Evolutionary conservation across 2,329 filamentous ascomycete species (phyloP).

Genomic region (Neopestalotiopsis rosae): DNA sequence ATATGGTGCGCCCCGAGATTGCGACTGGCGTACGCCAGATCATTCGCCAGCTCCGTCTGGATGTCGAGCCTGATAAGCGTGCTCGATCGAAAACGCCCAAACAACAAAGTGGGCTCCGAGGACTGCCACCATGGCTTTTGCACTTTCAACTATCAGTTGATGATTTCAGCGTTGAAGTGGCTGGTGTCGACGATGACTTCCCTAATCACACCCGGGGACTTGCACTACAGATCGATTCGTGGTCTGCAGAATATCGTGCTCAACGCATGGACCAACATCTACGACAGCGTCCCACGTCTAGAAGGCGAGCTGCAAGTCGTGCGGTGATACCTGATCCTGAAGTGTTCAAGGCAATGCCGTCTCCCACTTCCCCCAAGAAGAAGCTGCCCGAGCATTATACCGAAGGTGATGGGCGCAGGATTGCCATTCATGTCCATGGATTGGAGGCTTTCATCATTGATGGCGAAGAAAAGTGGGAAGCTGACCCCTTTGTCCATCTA

Average conservation of each 20-base stretch:
- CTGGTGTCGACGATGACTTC: constrained; percentile 83
- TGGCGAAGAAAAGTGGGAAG: constrained; percentile 80
- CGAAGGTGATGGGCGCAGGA: constrained; percentile 76
- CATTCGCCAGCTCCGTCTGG: constrained; percentile 77
- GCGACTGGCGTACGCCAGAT: constrained; percentile 92
- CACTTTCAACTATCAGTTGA: constrained; percentile 85
- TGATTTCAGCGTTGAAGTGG: constrained; percentile 89
- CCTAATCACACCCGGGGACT: constrained; percentile 83
- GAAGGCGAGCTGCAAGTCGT: constrained; percentile 77
- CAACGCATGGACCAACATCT: constrained; percentile 70
- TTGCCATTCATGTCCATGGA: constrained; percentile 81
- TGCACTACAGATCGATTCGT: constrained; percentile 84
- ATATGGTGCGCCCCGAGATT: constrained; percentile 90
- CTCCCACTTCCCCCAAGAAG: constrained; percentile 55
- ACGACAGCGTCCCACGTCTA: constrained; percentile 58
- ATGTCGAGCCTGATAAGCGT: constrained; percentile 69
- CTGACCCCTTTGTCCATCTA: constrained; percentile 83
- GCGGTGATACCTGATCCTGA: constrained; percentile 75
- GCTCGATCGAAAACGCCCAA: constrained; percentile 51
- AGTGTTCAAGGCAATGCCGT: constrained; percentile 54
- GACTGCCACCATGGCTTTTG: constrained; percentile 82
- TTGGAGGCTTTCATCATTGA: constrained; percentile 93
- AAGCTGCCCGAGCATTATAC: constrained; percentile 53
- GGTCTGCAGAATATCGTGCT: constrained; percentile 87
- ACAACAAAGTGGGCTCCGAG: constrained; percentile 74